A percentile compares a stretch with the other conserved stretches of the same genome.
Evolutionary conservation across 805 yeast species (phyloP).

Genomic region (Metschnikowia reukaufii): DNA sequence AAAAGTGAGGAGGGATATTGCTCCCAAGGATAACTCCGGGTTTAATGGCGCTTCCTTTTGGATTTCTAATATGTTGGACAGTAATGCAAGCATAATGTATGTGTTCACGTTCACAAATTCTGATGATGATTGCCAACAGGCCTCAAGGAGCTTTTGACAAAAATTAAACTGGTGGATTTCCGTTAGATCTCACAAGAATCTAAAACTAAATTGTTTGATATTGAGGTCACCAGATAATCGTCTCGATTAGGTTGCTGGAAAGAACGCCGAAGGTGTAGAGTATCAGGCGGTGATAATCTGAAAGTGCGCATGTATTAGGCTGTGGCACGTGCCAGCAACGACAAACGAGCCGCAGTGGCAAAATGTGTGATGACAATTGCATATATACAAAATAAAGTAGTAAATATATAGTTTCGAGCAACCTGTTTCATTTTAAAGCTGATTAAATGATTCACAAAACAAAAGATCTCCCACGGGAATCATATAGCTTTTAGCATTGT

Average conservation of each 20-base stretch:
- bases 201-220: not conserved
- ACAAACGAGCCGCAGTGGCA: not conserved
- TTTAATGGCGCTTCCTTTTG: slow-evolving; percentile 11
- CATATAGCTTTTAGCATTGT: too few relatives aligned
- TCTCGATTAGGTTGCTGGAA: not conserved
- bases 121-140: not conserved
- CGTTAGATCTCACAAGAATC: not conserved
- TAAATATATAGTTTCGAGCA: not conserved
- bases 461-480: too few relatives aligned
- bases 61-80: slow-evolving; percentile 4
- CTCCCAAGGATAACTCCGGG: slow-evolving; percentile 36
- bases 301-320: not conserved
- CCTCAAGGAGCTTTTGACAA: too few relatives aligned
- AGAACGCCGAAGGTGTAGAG: not conserved
- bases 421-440: not conserved
- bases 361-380: not conserved
- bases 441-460: not conserved
- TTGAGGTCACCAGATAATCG: not conserved
- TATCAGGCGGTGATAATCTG: not conserved
- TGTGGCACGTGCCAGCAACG: not conserved
- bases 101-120: not conserved
- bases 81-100: not conserved
- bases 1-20: slow-evolving; percentile 68
- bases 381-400: too few relatives aligned
- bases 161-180: too few relatives aligned